Conservation (phyloP, 2,329 filamentous ascomycete genomes). For the Fusarium luffae region DNA sequence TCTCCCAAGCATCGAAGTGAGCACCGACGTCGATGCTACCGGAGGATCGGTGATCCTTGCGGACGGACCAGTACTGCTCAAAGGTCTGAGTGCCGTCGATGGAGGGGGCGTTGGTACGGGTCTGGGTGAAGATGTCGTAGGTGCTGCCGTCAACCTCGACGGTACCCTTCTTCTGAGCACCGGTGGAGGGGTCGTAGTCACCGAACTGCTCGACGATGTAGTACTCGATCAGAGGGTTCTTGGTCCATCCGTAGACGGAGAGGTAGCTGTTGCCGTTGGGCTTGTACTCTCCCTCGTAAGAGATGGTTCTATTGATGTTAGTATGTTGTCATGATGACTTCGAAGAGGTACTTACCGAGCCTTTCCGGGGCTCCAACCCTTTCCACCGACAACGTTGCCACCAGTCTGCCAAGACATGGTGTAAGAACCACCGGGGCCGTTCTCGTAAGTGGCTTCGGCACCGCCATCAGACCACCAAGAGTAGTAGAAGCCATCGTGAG, state of each 20-base stretch:
- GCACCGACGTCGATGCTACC: constrained; percentile 61
- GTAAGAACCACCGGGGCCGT: constrained; percentile 57
- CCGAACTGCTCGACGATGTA: constrained; percentile 54
- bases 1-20: constrained; percentile 66
- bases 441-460: constrained; percentile 58
- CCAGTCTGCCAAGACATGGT: constrained; percentile 55
- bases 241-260: constrained; percentile 54
- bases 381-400: constrained; percentile 45
- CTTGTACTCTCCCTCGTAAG: constrained; percentile 47
- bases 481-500: constrained; percentile 57
- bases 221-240: constrained; percentile 53
- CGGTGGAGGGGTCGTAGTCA: constrained; percentile 47
- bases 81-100: constrained; percentile 63
- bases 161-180: constrained; percentile 48
- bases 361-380: constrained; percentile 41
- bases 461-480: constrained; percentile 62
- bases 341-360: constrained; percentile 51
- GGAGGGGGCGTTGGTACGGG: constrained; percentile 56
- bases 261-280: constrained; percentile 54
- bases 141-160: constrained; percentile 50
- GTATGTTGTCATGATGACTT: background rate
- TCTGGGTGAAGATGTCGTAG: constrained; percentile 53
- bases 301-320: constrained; percentile 30
- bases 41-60: constrained; percentile 59
- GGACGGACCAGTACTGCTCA: constrained; percentile 65